These are phyloP conservation scores for Debaryomyces prosopidis DNA, from an alignment of 805 yeast genomes.

Conservation along the genomic window DNA sequence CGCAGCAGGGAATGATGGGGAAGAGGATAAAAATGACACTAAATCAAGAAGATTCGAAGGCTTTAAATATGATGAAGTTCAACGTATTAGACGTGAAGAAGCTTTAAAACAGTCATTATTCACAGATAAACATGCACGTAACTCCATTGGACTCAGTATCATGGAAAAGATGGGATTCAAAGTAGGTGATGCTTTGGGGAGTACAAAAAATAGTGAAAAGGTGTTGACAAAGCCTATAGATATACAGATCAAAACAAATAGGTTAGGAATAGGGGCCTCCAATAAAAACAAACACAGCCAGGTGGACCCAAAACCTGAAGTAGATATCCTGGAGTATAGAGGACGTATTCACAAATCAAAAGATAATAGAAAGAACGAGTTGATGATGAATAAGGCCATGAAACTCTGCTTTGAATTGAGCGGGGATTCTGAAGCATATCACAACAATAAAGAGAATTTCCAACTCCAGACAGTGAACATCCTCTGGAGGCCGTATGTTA, in stretches of 20 bases:
- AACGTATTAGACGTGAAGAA: neutral
- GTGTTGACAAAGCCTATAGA: constrained; percentile 33
- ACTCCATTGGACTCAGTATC: constrained; percentile 48
- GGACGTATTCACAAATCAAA: neutral
- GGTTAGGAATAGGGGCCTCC: constrained; percentile 22
- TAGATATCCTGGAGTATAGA: constrained; percentile 7
- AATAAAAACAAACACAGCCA: neutral
- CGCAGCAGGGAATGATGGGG: neutral
- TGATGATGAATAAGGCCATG: constrained; percentile 28
- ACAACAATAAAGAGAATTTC: constrained; percentile 20
- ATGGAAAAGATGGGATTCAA: constrained; percentile 63
- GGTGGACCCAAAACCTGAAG: neutral
- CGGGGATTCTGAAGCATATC: constrained; percentile 32
- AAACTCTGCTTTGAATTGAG: constrained; percentile 42
- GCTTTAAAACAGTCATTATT: constrained; percentile 9
- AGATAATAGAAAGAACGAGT: neutral
- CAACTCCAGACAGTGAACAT: constrained; percentile 30
- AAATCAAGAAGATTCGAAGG: neutral
- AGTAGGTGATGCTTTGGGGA: constrained; percentile 48
- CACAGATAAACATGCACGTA: constrained; percentile 4
- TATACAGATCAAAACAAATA: constrained; percentile 14
- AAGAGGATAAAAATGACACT: neutral
- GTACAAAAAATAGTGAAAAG: constrained; percentile 9
- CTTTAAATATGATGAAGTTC: constrained; percentile 1
- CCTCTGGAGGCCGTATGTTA: constrained; percentile 42